A percentile compares a stretch with the other conserved stretches of the same genome.
Conservation (phyloP, 2,329 filamentous ascomycete species). For the Xylaria sp. region DNA sequence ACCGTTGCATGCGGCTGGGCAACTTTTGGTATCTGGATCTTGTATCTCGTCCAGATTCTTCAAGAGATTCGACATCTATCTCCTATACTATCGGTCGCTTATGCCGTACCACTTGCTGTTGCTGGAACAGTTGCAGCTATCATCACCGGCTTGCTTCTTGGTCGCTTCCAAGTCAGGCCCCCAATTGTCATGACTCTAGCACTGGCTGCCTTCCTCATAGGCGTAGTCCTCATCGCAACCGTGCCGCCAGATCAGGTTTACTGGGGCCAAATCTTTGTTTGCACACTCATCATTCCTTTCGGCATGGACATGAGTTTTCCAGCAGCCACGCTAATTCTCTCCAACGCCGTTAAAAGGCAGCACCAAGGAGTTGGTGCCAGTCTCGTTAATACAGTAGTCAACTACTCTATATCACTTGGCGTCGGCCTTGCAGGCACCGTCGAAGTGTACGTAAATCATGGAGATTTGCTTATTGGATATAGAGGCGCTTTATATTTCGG, state of each 20-base stretch:
- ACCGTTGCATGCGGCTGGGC: constrained; percentile 59
- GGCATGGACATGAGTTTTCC: constrained; percentile 69
- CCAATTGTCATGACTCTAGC: constrained; percentile 46
- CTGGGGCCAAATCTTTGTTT: constrained; percentile 64
- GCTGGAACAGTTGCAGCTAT: constrained; percentile 50
- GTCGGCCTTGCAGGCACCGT: constrained; percentile 65
- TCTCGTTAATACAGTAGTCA: constrained; percentile 66
- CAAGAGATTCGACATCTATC: constrained; percentile 49
- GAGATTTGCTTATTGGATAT: constrained; percentile 43
- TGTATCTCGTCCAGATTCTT: constrained; percentile 56
- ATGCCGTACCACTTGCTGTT: constrained; percentile 49
- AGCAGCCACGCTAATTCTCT: constrained; percentile 62
- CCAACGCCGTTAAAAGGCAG: constrained; percentile 52
- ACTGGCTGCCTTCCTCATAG: constrained; percentile 44
- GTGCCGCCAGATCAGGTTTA: constrained; percentile 61
- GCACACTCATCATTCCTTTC: constrained; percentile 59
- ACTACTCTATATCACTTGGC: constrained; percentile 66
- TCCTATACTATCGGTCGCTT: constrained; percentile 51
- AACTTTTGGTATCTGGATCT: constrained; percentile 58
- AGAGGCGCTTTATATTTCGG: constrained; percentile 46
- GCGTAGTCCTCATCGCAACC: constrained; percentile 44
- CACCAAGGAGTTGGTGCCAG: constrained; percentile 52
- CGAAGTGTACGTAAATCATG: constrained; percentile 44
- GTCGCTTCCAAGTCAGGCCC: constrained; percentile 41
- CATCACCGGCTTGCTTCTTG: constrained; percentile 43